Percentiles rank a stretch among this genome's conserved stretches.
Conservation (phyloP, 768 basidiomycete genomes). For the Boletus rufocinnamomeus region DNA sequence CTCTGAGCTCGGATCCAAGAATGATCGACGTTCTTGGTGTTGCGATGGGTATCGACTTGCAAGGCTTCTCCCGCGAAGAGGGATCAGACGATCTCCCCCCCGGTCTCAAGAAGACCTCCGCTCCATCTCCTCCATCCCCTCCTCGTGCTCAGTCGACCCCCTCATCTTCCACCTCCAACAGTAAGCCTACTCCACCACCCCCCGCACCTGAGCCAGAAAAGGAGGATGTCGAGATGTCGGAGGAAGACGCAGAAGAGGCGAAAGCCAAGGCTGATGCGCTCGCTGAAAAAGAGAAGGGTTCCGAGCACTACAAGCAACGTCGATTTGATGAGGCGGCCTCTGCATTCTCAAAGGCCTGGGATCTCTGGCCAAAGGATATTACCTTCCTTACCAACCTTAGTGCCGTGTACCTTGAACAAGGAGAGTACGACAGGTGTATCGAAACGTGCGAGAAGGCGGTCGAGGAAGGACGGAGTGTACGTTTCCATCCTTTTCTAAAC, state of each 20-base stretch:
- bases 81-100: constrained; percentile 80
- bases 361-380: constrained; percentile 88
- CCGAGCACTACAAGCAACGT: constrained; percentile 82
- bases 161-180: constrained; percentile 44
- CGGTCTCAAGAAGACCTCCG: constrained; percentile 41
- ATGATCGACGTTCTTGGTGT: constrained; percentile 95
- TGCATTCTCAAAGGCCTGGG: constrained; percentile 88
- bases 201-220: constrained; percentile 42
- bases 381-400: constrained; percentile 87
- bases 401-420: constrained; percentile 95
- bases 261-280: constrained; percentile 77
- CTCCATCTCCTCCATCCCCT: constrained; percentile 28
- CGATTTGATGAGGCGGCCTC: constrained; percentile 76
- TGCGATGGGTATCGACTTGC: constrained; percentile 90
- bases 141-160: constrained; percentile 38
- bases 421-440: constrained; percentile 87
- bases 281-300: constrained; percentile 76
- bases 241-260: constrained; percentile 68
- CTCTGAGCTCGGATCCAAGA: constrained; percentile 72
- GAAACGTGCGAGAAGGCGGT: constrained; percentile 95
- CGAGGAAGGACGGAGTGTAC: constrained; percentile 84
- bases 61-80: constrained; percentile 81
- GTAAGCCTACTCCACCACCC: constrained; percentile 42
- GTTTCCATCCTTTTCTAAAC: constrained; percentile 19
- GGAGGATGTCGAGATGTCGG: constrained; percentile 67